These are phyloP conservation scores for Podosphaera fusca DNA, from an alignment of 2,329 filamentous ascomycete species.

Conservation along the genomic window DNA sequence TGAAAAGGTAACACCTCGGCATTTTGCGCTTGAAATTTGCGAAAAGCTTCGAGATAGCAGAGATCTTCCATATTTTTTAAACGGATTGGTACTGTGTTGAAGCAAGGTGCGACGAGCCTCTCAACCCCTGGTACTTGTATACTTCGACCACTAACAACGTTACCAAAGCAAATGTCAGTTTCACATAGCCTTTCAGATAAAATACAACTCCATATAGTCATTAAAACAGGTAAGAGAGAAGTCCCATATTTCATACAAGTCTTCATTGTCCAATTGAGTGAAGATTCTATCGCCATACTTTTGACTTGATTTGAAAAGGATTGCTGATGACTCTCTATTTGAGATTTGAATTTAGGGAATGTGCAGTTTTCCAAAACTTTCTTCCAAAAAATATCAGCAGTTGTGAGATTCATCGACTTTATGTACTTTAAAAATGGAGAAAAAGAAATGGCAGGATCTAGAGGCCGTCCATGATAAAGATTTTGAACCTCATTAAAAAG, in stretches of 20 bases:
- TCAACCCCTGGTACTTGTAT: slow-evolving; percentile 42
- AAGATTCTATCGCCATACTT: neutral
- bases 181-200: slow-evolving; percentile 31
- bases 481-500: slow-evolving; percentile 49
- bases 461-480: slow-evolving; percentile 22
- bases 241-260: slow-evolving; percentile 29
- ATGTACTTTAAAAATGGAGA: slow-evolving; percentile 39
- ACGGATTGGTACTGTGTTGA: slow-evolving; percentile 66
- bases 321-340: neutral
- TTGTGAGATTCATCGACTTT: slow-evolving; percentile 22
- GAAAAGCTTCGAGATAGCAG: slow-evolving; percentile 15
- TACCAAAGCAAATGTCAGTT: slow-evolving; percentile 64
- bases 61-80: slow-evolving; percentile 32
- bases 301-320: slow-evolving; percentile 4
- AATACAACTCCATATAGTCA: slow-evolving; percentile 49
- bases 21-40: slow-evolving; percentile 23
- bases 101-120: slow-evolving; percentile 63
- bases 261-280: slow-evolving; percentile 20
- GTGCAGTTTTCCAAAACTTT: slow-evolving; percentile 27
- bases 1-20: slow-evolving; percentile 42
- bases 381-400: slow-evolving; percentile 43
- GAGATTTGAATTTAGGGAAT: slow-evolving; percentile 11
- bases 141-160: slow-evolving; percentile 58
- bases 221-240: slow-evolving; percentile 42
- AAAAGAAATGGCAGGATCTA: slow-evolving; percentile 32